These are phyloP conservation scores for Xylaria bambusicola DNA, from an alignment of 495 filamentous ascomycete genomes.

Conservation along the genomic window DNA sequence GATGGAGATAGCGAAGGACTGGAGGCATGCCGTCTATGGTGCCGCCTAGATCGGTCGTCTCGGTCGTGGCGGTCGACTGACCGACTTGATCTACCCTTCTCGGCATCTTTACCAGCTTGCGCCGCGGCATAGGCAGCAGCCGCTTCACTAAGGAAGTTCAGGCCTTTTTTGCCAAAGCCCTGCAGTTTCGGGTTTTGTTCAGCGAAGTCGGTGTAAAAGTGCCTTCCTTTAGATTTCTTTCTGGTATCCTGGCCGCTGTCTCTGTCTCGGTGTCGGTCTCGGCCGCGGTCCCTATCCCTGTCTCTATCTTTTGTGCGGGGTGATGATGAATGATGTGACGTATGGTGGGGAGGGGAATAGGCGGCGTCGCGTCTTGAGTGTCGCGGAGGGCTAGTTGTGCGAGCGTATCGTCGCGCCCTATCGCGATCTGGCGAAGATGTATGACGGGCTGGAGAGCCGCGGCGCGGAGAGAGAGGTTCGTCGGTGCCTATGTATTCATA, in stretches of 20 bases:
- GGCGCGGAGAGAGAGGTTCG: conserved; percentile 16
- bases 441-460: conserved; percentile 14
- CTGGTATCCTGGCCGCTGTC: not conserved
- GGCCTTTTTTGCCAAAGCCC: conserved; percentile 26
- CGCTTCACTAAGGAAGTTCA: conserved; percentile 32
- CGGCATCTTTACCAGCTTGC: conserved; percentile 22
- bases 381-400: conserved; percentile 32
- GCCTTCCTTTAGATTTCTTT: conserved; percentile 13
- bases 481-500: conserved; percentile 36
- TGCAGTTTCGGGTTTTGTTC: conserved; percentile 26
- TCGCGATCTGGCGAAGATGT: conserved; percentile 14
- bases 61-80: conserved; percentile 23
- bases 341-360: conserved; percentile 15
- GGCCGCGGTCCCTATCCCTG: not conserved
- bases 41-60: conserved; percentile 21
- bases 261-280: not conserved
- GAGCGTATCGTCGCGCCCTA: conserved; percentile 22
- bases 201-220: conserved; percentile 17
- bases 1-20: conserved; percentile 31
- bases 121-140: conserved; percentile 31
- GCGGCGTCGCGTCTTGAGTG: conserved; percentile 19
- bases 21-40: conserved; percentile 24
- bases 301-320: conserved; percentile 9
- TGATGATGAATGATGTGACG: conserved; percentile 24
- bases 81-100: conserved; percentile 13